Base-by-base conservation (phyloP, 805 yeast genomes). In the Isabelozyma pseudorhagii region DNA sequence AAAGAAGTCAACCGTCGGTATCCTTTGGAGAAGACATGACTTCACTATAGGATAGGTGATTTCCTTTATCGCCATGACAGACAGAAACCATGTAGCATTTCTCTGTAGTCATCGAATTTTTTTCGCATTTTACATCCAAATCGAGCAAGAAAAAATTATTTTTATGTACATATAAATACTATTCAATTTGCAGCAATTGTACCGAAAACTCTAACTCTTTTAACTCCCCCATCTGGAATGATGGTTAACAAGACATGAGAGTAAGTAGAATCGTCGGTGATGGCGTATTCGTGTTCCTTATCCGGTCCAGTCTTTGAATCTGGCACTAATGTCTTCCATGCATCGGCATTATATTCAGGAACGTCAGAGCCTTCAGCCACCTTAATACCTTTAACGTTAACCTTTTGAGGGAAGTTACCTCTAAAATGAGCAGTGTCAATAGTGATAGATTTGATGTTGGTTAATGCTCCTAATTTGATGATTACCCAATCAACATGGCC, bases 211-310 rank as follows among this genome's bases (percentile, higher is more conserved):
- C 96, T 81, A 38, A 93, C 71, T 65, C 99, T 81, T 76, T 93
- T 93, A 49, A 91, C 89, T 52, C 99, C 99, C 45, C 99, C 99
- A 64, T 93, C 99, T 18, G 99, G 99, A 55, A 91, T 87, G 66
- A 93, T 86, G 8, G 88, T 82, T 57, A 93, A 67, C 60, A 84
- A 82, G 29, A 91, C 88, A 64, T 91, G 96, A 8, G 91, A 80
- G 58, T 66, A 81, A 1, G 67, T 61, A 36, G 67, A 59, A n/a
- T 54, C 54, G 6, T 60, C 53, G 10, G 42, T 21, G 14, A 75
- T 66, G 5, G 70, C 65, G 62, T 68, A 89, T 13, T 63, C 68
- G 64, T 93, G 97, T 64, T 89, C 97, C 52, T 75, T 75, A 67
- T 92, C 96, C 5, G 97, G 90, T n/a, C 82, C 81, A 1, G 96